Conservation (phyloP, 2,329 filamentous ascomycete species). For the Ustilaginoidea virens region DNA sequence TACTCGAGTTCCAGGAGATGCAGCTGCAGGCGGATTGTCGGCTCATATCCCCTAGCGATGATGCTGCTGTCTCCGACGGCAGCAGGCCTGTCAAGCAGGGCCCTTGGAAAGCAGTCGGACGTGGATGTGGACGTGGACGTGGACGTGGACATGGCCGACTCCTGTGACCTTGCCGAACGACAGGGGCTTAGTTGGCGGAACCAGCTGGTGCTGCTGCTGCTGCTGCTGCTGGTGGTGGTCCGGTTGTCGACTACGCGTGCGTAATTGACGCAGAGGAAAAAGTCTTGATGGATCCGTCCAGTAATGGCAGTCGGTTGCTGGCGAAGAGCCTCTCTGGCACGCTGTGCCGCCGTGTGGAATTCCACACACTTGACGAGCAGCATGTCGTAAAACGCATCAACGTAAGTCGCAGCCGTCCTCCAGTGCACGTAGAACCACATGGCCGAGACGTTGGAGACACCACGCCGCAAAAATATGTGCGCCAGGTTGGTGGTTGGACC, state of each 20-base stretch:
- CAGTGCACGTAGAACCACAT: slow-evolving; percentile 17
- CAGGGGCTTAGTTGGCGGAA: slow-evolving; percentile 10
- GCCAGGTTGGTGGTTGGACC: slow-evolving; percentile 11
- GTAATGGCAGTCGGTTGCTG: slow-evolving; percentile 8
- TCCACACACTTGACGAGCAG: slow-evolving; percentile 12
- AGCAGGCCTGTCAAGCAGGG: no score
- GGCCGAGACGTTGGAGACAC: slow-evolving; percentile 13
- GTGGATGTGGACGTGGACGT: slow-evolving; percentile 9
- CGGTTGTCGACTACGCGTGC: slow-evolving; percentile 8
- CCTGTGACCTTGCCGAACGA: slow-evolving; percentile 10
- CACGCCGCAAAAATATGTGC: slow-evolving; percentile 13
- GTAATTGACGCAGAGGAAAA: slow-evolving; percentile 17
- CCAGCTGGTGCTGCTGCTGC: no score
- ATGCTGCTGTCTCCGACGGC: no score
- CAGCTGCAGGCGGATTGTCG: slow-evolving; percentile 12
- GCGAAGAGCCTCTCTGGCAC: slow-evolving; percentile 12
- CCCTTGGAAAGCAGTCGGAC: no score
- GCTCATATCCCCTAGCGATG: slow-evolving; percentile 9
- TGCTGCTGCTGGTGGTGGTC: no score
- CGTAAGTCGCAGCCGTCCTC: slow-evolving; percentile 13
- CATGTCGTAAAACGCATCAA: slow-evolving; percentile 12
- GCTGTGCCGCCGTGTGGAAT: slow-evolving; percentile 15
- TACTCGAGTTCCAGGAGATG: slow-evolving; percentile 15
- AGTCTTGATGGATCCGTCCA: slow-evolving; percentile 11
- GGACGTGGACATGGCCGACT: slow-evolving; percentile 10